Evolutionary conservation across 2,329 filamentous ascomycete species (phyloP).

Genomic region (Fusarium sp.): DNA sequence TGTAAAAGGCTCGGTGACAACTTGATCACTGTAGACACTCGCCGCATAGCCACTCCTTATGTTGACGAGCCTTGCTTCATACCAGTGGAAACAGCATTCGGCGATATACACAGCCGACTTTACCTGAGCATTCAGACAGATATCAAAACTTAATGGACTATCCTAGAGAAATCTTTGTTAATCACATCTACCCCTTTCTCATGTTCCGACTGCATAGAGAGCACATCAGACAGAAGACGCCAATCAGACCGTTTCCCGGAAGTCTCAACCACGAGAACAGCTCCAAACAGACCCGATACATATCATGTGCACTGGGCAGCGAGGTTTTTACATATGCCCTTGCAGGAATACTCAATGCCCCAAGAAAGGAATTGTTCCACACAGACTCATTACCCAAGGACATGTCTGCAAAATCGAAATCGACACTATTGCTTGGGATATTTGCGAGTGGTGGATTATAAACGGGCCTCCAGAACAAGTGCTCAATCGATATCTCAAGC

Average conservation of each 20-base stretch:
- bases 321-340: slow-evolving; percentile 44
- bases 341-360: slow-evolving; percentile 44
- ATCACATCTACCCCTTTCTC: not conserved
- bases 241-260: not conserved
- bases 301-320: slow-evolving; percentile 48
- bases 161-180: not conserved
- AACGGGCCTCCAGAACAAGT: slow-evolving; percentile 48
- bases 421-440: slow-evolving; percentile 44
- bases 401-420: slow-evolving; percentile 42
- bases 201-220: not conserved
- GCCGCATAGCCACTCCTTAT: not conserved
- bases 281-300: not conserved
- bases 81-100: not conserved
- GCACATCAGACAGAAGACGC: not conserved
- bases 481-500: slow-evolving; percentile 46
- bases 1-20: not conserved
- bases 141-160: slow-evolving; percentile 1
- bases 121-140: not conserved
- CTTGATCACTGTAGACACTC: not conserved
- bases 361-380: slow-evolving; percentile 30
- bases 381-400: slow-evolving; percentile 38
- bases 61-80: not conserved
- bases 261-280: not conserved
- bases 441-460: slow-evolving; percentile 47
- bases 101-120: not conserved